These are phyloP conservation scores for Calonectria honghensis DNA, from an alignment of 2,329 filamentous ascomycete species.

Conservation along the genomic window DNA sequence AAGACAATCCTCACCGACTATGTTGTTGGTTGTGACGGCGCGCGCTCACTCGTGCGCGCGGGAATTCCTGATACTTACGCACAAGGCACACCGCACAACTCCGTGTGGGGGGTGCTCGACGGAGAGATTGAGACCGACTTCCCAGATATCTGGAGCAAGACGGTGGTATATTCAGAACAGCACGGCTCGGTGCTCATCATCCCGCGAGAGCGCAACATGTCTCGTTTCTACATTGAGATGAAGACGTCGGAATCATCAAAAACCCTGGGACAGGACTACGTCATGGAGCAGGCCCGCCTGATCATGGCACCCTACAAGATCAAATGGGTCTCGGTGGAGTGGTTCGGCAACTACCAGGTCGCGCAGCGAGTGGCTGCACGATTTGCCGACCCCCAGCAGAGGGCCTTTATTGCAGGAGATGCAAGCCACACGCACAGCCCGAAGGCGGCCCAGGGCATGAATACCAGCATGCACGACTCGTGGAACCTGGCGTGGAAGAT, in stretches of 20 bases:
- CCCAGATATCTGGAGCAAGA: conserved; percentile 84
- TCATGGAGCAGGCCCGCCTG: conserved; percentile 78
- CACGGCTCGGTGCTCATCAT: conserved; percentile 82
- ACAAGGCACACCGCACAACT: conserved; percentile 71
- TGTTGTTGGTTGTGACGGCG: conserved; percentile 82
- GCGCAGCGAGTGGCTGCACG: conserved; percentile 81
- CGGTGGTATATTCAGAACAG: conserved; percentile 78
- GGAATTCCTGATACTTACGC: conserved; percentile 74
- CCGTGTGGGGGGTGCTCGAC: conserved; percentile 82
- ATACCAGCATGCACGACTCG: conserved; percentile 75
- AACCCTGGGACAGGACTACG: conserved; percentile 75
- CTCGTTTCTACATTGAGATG: conserved; percentile 76
- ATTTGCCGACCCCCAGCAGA: conserved; percentile 76
- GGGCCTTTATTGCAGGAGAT: conserved; percentile 80
- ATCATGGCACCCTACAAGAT: conserved; percentile 75
- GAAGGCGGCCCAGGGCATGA: conserved; percentile 81
- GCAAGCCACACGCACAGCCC: conserved; percentile 83
- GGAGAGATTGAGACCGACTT: conserved; percentile 82
- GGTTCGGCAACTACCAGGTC: conserved; percentile 83
- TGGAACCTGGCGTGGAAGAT: conserved; percentile 75
- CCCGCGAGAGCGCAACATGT: conserved; percentile 82
- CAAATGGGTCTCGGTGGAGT: conserved; percentile 75
- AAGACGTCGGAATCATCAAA: conserved; percentile 65
- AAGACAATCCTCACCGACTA: conserved; percentile 75
- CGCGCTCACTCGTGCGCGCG: conserved; percentile 80